Evolutionary conservation across 805 yeast genomes (phyloP).

Genomic region (Starmerella apis): DNA sequence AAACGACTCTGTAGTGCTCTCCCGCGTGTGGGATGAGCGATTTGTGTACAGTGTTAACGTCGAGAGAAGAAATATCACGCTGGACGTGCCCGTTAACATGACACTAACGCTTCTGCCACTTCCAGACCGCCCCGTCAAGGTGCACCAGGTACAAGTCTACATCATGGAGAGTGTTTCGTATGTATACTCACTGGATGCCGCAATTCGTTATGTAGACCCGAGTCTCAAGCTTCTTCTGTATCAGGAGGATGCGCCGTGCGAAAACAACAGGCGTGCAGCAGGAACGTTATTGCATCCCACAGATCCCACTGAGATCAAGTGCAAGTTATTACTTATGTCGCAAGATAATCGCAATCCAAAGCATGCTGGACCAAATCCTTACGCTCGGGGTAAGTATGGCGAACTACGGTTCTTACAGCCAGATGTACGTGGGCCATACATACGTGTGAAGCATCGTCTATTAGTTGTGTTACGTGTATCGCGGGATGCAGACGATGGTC

Average conservation of each 20-base stretch:
- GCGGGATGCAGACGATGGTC: conserved; percentile 11
- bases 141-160: conserved; percentile 43
- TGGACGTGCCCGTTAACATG: conserved; percentile 66
- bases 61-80: conserved; percentile 62
- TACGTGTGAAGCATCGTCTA: conserved; percentile 24
- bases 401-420: conserved; percentile 26
- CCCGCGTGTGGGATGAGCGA: conserved; percentile 79
- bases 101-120: conserved; percentile 63
- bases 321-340: conserved; percentile 18
- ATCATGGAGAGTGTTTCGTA: conserved; percentile 25
- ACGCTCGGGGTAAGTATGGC: conserved; percentile 24
- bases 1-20: conserved; percentile 69
- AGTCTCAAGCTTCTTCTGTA: conserved; percentile 21
- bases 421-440: conserved; percentile 24
- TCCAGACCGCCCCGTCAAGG: conserved; percentile 48
- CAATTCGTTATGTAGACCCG: conserved; percentile 25
- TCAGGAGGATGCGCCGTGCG: conserved; percentile 21
- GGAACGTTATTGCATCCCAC: conserved; percentile 21
- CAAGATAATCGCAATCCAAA: conserved; percentile 15
- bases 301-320: conserved; percentile 21
- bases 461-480: conserved; percentile 25
- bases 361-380: conserved; percentile 22
- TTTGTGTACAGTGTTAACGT: conserved; percentile 67
- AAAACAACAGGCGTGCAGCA: conserved; percentile 1
- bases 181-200: conserved; percentile 25